Evolutionary conservation across 78 protist genomes (phyloP), one percentile per base, ranked within the genome.

Genomic region (Capsaspora owczarzaki): DNA sequence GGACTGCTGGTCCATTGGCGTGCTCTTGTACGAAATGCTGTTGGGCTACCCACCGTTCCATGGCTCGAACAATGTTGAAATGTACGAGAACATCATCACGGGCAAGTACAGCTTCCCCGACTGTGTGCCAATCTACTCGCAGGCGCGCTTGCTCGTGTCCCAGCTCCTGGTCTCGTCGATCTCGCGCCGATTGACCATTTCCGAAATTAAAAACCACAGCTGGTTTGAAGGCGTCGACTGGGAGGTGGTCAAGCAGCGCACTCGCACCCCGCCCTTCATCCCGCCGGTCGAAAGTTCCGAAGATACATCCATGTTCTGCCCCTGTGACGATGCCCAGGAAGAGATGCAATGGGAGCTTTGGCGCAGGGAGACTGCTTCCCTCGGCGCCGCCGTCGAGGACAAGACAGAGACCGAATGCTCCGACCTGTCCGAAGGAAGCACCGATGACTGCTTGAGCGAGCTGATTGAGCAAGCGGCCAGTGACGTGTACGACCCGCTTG

Each of bases 1-100:
- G 29, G 93, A 92, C 51, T 87, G 70, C 81, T 89, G 93, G 92
- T 60, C 92, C 3, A 76, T 87, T 19, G 94, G 94, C 33, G 86
- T 88, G 27, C 61, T 91, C 61, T 0, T 89, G 69, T 91, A 74
- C 79, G 92, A 91, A 78, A 84, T 91, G 86, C 60, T 82, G 31
- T 25, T 0, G 10, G 90, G 90, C 20, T 74, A 77, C 53, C 85
- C 84, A 1, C 91, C 93, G 23, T 90, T 90, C 37, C 82, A 87
- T 78, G 41, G 63, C n/a, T 1, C 8, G 43, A 42, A 89, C 82
- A 25, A 66, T 2, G 19, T 37, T 8, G 46, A 66, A 4, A n/a
- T 37, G 2, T 66, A 37, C 74, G 42, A 35, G 19, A 5, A 4
- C 46, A 66, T 66, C 74, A n/a, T 20, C 42, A 3, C 22, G 44